These are phyloP conservation scores for Triticum turgidum DNA, from an alignment of 176 grass and related monocot species.

Conservation along the genomic window DNA sequence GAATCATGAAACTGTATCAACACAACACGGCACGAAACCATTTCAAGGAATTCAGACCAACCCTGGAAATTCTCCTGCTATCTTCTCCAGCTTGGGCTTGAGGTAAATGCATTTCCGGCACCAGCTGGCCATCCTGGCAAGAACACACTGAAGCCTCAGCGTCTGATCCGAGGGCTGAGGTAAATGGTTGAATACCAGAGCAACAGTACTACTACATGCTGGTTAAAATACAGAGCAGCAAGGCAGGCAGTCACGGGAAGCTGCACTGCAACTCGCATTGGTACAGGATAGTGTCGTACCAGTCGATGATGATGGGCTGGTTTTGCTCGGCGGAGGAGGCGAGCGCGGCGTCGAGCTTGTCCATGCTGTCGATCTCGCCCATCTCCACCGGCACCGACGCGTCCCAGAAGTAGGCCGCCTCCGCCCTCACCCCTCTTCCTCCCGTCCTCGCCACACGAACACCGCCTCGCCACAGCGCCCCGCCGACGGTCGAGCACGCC, in stretches of 20 bases:
- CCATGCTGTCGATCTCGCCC: constrained; percentile 74
- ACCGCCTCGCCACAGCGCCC: constrained; percentile 28
- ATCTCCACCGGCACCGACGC: constrained; percentile 67
- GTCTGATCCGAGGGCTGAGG: neutral
- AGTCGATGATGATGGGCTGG: constrained; percentile 72
- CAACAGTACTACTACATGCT: neutral
- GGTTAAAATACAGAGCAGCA: neutral
- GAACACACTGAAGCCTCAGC: constrained; percentile 11
- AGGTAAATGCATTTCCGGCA: constrained; percentile 98
- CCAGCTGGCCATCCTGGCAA: constrained; percentile 84
- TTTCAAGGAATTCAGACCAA: constrained; percentile 21
- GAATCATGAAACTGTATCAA: neutral
- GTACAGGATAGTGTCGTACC: constrained; percentile 33
- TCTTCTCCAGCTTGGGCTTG: constrained; percentile 91
- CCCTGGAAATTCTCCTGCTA: constrained; percentile 81
- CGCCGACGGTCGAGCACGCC: constrained; percentile 46
- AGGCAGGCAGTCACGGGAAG: neutral
- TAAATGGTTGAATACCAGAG: neutral
- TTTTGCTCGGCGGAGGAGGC: constrained; percentile 50
- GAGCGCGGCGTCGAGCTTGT: constrained; percentile 72
- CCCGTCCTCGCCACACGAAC: neutral
- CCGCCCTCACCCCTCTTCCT: constrained; percentile 13
- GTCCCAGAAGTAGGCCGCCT: constrained; percentile 76
- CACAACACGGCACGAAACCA: neutral
- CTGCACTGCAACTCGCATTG: neutral